phyloP scores from a whole-genome alignment of 73 alveolate species.

The Vitrella brassicaformis region DNA sequence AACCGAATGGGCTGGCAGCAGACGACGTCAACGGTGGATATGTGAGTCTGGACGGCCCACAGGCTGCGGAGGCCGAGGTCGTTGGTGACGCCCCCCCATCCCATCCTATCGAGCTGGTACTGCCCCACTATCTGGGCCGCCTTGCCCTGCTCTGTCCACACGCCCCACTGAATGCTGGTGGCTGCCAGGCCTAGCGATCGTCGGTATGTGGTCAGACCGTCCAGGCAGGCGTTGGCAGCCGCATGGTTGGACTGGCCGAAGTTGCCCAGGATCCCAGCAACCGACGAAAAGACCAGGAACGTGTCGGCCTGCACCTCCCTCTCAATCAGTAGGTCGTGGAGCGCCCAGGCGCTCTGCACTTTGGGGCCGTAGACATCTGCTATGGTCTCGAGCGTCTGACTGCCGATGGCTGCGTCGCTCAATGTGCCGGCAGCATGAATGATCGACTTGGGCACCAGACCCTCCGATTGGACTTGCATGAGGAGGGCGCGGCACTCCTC shows the following conservation, averaged over 20 bases:
- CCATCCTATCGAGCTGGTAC: not conserved
- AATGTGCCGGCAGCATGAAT: not conserved
- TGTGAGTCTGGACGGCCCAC: too few relatives aligned
- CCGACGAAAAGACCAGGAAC: slow-evolving; percentile 19
- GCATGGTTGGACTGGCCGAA: slow-evolving; percentile 29
- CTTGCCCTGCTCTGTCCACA: slow-evolving; percentile 37
- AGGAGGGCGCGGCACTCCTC: not conserved
- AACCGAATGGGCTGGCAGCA: too few relatives aligned
- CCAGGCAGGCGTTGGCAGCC: slow-evolving; percentile 36
- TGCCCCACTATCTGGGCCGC: slow-evolving; percentile 20
- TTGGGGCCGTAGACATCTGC: not conserved
- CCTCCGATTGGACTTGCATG: not conserved
- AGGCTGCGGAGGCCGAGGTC: not conserved
- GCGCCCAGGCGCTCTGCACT: not conserved
- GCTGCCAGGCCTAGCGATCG: slow-evolving; percentile 1
- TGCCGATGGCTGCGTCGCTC: not conserved
- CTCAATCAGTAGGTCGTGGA: not conserved
- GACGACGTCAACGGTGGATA: too few relatives aligned
- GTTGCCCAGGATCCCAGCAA: slow-evolving; percentile 20
- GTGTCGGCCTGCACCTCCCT: not conserved
- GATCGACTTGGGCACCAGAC: not conserved
- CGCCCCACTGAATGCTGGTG: slow-evolving; percentile 30
- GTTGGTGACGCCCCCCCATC: not conserved
- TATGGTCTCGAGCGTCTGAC: not conserved
- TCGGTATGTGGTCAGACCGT: not conserved